A percentile compares a stretch with the other conserved stretches of the same genome.
phyloP scores from a whole-genome alignment of 306 rosid genomes.

The Prunus mume region DNA sequence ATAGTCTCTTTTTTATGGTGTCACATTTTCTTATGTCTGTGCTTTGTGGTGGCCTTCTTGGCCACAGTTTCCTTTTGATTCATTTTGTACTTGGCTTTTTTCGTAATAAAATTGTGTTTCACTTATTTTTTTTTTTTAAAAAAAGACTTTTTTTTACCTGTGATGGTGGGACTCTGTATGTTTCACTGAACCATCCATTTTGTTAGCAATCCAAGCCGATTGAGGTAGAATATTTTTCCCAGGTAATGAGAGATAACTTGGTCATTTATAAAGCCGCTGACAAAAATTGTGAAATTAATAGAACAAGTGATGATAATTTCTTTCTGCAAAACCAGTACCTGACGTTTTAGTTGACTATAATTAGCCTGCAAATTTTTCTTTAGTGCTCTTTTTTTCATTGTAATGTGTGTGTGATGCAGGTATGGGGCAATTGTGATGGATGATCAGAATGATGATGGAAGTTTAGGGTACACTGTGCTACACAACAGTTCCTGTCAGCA shows the following conservation, averaged over 20 bases:
- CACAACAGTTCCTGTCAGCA: constrained; percentile 95
- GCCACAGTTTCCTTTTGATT: too few species aligned
- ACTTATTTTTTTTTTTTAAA: too few species aligned
- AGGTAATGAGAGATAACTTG: not conserved
- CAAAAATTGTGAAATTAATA: not conserved
- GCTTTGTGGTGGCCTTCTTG: too few species aligned
- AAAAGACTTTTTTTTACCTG: not conserved
- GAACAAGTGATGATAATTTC: not conserved
- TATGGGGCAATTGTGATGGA: constrained; percentile 95
- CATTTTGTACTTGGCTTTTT: too few species aligned
- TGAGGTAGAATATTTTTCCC: not conserved
- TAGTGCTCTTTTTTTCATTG: not conserved
- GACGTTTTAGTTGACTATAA: not conserved
- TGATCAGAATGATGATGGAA: constrained; percentile 71
- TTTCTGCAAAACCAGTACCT: not conserved
- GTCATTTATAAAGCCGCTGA: not conserved
- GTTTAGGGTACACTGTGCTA: constrained; percentile 87
- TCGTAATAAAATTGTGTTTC: too few species aligned
- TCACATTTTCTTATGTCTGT: too few species aligned
- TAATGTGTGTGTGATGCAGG: constrained; percentile 43
- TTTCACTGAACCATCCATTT: not conserved
- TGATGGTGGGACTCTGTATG: not conserved
- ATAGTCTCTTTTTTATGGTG: too few species aligned
- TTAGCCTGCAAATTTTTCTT: not conserved
- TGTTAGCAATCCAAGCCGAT: not conserved